phyloP scores from a whole-genome alignment of 1,284 basidiomycete genomes.

The Laetiporus sulphureus region DNA sequence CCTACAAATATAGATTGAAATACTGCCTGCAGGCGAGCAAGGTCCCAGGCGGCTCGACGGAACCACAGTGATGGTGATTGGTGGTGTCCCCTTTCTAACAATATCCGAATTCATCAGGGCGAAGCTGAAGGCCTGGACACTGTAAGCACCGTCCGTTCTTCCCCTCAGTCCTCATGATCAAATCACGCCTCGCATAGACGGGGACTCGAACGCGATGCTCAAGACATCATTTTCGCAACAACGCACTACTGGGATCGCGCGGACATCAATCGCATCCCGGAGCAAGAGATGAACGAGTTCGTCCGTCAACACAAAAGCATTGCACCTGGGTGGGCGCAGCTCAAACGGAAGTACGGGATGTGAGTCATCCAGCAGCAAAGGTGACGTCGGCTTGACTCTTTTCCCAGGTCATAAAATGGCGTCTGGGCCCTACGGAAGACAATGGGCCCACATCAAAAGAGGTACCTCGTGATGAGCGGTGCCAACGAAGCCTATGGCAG shows the following conservation, averaged over 20 bases:
- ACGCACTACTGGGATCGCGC: conserved; percentile 69
- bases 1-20: conserved; percentile 57
- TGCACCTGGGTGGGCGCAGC: conserved; percentile 59
- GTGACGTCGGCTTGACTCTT: conserved; percentile 4
- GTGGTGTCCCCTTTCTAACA: conserved; percentile 66
- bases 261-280: conserved; percentile 74
- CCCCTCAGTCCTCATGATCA: conserved; percentile 7
- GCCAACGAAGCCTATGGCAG: no score
- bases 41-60: conserved; percentile 67
- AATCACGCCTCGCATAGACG: conserved; percentile 36
- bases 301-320: conserved; percentile 46
- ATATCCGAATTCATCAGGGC: conserved; percentile 75
- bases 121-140: conserved; percentile 71
- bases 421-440: neutral
- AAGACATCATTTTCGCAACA: conserved; percentile 62
- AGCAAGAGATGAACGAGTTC: conserved; percentile 74
- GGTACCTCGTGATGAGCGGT: no score
- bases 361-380: conserved; percentile 13
- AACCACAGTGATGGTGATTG: conserved; percentile 56
- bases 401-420: conserved; percentile 4
- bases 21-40: conserved; percentile 70
- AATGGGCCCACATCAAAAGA: neutral
- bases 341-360: conserved; percentile 63
- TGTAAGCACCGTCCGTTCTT: conserved; percentile 39
- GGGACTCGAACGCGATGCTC: conserved; percentile 59